Conservation (phyloP, 164 flowering plant genomes). For the Aristolochia contorta region DNA sequence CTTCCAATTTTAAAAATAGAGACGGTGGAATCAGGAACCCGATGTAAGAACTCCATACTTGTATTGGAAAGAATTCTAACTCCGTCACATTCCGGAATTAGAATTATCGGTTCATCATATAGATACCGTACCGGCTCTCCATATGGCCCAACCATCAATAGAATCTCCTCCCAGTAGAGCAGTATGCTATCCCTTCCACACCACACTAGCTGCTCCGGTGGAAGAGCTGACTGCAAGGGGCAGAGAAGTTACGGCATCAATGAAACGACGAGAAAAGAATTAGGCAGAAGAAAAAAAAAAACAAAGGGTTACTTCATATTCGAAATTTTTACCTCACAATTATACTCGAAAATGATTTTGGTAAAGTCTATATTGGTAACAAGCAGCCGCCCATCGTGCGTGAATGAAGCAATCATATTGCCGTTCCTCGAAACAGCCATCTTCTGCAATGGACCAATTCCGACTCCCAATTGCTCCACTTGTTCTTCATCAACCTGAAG, state of each 20-base stretch:
- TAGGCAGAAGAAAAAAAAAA: background rate
- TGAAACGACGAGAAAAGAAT: background rate
- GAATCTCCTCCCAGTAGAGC: slow-evolving; percentile 90
- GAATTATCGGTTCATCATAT: slow-evolving; percentile 84
- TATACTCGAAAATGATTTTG: slow-evolving; percentile 38
- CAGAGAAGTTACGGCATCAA: background rate
- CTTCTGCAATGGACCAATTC: slow-evolving; percentile 66
- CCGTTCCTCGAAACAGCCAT: slow-evolving; percentile 79
- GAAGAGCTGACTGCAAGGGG: slow-evolving; percentile 58
- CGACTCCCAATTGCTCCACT: slow-evolving; percentile 45
- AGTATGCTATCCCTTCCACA: slow-evolving; percentile 91
- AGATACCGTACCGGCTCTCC: slow-evolving; percentile 75
- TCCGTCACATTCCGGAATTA: slow-evolving; percentile 95
- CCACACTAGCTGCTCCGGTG: slow-evolving; percentile 96
- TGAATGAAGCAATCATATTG: slow-evolving; percentile 65
- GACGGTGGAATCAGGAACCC: slow-evolving; percentile 91
- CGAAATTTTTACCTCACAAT: slow-evolving; percentile 57
- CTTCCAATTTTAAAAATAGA: slow-evolving; percentile 94
- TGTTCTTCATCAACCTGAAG: slow-evolving; percentile 65
- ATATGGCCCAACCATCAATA: slow-evolving; percentile 88
- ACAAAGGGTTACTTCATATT: background rate
- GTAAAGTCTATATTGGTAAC: slow-evolving; percentile 53
- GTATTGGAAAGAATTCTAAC: slow-evolving; percentile 86
- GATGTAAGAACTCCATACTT: slow-evolving; percentile 83
- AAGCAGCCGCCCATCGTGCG: slow-evolving; percentile 76